Evolutionary conservation across 805 yeast species (phyloP).

Genomic region (Ogataea chonburiensis): DNA sequence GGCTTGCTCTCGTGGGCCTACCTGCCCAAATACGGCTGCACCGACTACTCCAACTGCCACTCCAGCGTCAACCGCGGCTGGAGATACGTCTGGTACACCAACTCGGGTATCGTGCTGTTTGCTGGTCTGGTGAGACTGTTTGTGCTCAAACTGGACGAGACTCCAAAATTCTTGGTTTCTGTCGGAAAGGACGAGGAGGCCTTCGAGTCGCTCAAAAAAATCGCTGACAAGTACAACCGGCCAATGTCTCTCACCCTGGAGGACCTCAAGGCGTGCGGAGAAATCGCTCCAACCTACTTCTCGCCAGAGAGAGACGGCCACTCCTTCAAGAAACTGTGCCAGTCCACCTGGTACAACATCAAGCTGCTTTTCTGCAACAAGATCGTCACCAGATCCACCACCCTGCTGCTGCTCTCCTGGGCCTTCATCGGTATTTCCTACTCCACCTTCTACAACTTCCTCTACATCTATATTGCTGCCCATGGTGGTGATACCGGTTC

Average conservation of each 20-base stretch:
- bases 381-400: constrained; percentile 43
- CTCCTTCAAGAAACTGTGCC: constrained; percentile 29
- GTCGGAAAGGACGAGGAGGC: constrained; percentile 53
- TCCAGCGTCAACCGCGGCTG: constrained; percentile 54
- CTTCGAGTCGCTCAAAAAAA: constrained; percentile 39
- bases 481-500: constrained; percentile 50
- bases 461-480: constrained; percentile 49
- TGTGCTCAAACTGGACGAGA: constrained; percentile 46
- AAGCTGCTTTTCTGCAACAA: constrained; percentile 46
- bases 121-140: constrained; percentile 49
- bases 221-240: constrained; percentile 47
- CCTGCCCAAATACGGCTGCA: constrained; percentile 49
- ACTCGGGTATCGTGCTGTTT: constrained; percentile 51
- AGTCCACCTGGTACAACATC: constrained; percentile 38
- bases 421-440: constrained; percentile 57
- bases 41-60: constrained; percentile 42
- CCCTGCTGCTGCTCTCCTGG: constrained; percentile 53
- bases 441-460: constrained; percentile 53
- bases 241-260: constrained; percentile 43
- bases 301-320: constrained; percentile 24
- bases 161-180: constrained; percentile 55
- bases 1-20: constrained; percentile 55
- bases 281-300: constrained; percentile 30
- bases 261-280: constrained; percentile 45
- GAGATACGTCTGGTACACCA: constrained; percentile 56